Percentiles rank a stretch among this genome's conserved stretches.
Conservation (phyloP, 108 stramenopile species). For the Skeletonema tropicum region DNA sequence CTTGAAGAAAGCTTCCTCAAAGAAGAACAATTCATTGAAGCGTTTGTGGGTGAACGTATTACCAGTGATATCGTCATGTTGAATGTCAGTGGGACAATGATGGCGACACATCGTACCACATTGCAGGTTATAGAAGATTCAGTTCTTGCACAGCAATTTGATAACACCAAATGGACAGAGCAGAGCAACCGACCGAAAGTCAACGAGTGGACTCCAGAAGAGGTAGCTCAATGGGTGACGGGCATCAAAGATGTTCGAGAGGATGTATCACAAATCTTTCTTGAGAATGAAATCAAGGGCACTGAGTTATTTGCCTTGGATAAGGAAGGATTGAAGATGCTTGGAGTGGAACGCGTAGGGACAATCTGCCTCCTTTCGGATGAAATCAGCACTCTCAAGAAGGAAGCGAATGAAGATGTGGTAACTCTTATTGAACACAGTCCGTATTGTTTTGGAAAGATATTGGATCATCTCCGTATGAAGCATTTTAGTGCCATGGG, state of each 20-base stretch:
- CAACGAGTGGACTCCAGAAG: constrained; percentile 22
- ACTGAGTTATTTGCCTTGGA: constrained; percentile 23
- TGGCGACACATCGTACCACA: not conserved
- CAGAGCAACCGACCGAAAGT: not conserved
- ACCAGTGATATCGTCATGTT: too few relatives aligned
- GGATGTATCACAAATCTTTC: not conserved
- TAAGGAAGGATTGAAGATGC: constrained; percentile 20
- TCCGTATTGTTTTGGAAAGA: constrained; percentile 9
- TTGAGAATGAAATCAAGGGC: constrained; percentile 14
- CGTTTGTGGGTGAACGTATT: too few relatives aligned
- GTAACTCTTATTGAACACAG: constrained; percentile 4
- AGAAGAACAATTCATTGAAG: not conserved
- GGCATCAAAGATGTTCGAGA: constrained; percentile 1
- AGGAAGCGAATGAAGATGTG: not conserved
- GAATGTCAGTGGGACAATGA: constrained; percentile 8
- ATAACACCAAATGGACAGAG: constrained; percentile 4
- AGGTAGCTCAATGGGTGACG: constrained; percentile 25
- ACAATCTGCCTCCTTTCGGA: constrained; percentile 18
- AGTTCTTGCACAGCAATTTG: constrained; percentile 17
- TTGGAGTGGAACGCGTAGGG: constrained; percentile 19
- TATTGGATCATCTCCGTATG: constrained; percentile 4
- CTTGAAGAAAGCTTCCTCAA: constrained; percentile 15
- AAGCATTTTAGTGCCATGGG: not conserved
- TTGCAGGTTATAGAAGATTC: not conserved
- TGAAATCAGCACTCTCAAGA: constrained; percentile 15